These are phyloP conservation scores for Stephanodiscus minutulus DNA, from an alignment of 108 stramenopile species.

Conservation along the genomic window DNA sequence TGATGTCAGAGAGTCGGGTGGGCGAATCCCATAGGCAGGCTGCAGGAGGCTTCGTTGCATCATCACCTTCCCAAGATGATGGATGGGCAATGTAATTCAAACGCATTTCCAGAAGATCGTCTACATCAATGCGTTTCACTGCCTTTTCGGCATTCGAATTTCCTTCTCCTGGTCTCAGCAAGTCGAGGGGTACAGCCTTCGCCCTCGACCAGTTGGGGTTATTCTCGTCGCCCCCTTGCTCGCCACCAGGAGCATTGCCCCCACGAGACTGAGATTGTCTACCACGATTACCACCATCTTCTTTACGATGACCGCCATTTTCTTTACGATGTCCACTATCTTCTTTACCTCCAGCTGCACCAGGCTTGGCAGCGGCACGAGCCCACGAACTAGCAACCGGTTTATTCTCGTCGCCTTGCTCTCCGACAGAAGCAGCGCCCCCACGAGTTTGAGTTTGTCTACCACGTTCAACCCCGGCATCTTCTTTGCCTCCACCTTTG, in stretches of 20 bases:
- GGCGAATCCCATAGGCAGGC: constrained; percentile 56
- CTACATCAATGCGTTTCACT: constrained; percentile 60
- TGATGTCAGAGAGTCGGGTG: constrained; percentile 36
- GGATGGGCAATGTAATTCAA: constrained; percentile 60
- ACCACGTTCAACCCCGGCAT: constrained; percentile 18
- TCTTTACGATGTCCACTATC: constrained; percentile 13
- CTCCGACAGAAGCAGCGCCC: constrained; percentile 20
- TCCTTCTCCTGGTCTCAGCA: constrained; percentile 60
- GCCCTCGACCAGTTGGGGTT: constrained; percentile 28
- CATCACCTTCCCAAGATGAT: constrained; percentile 23
- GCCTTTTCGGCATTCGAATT: constrained; percentile 55
- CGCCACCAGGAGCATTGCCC: constrained; percentile 16
- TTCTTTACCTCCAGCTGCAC: constrained; percentile 31
- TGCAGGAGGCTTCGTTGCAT: constrained; percentile 27
- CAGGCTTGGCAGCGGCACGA: constrained; percentile 34
- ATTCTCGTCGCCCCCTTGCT: constrained; percentile 41
- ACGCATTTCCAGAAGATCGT: constrained; percentile 58
- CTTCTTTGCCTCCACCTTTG: constrained; percentile 42
- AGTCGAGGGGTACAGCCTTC: constrained; percentile 34
- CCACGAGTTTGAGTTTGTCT: constrained; percentile 30
- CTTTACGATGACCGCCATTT: too few species aligned
- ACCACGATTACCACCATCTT: constrained; percentile 13
- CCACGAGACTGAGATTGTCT: constrained; percentile 33
- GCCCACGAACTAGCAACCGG: constrained; percentile 32
- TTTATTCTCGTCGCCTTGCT: constrained; percentile 23